phyloP scores from a whole-genome alignment of 257 asterid genomes.

The Solanum appendiculatum region DNA sequence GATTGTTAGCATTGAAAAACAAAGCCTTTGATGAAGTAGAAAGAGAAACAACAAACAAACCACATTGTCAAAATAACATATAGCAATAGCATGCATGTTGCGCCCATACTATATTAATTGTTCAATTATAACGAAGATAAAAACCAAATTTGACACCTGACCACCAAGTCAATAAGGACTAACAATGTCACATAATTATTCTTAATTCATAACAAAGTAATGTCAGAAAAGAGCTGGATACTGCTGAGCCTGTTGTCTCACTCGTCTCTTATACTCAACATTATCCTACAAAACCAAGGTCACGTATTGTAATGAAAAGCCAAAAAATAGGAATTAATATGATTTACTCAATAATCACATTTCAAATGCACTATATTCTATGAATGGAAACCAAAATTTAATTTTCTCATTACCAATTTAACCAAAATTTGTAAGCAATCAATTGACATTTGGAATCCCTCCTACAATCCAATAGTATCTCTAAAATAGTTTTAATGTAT shows the following conservation, averaged over 20 bases:
- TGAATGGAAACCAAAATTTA: neutral
- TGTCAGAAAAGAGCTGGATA: slow-evolving; percentile 13
- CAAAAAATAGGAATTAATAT: neutral
- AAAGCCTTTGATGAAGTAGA: neutral
- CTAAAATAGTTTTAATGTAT: neutral
- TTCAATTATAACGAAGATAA: neutral
- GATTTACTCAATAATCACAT: neutral
- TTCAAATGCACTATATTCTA: neutral
- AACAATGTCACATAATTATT: neutral
- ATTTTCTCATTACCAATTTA: neutral
- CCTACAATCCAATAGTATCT: neutral
- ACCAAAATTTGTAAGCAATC: neutral
- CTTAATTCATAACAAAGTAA: neutral
- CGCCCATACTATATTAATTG: neutral
- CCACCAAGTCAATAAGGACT: neutral
- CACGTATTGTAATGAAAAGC: neutral
- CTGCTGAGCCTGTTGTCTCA: slow-evolving; percentile 28
- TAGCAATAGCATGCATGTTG: neutral
- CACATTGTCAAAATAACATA: neutral
- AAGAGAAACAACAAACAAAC: neutral
- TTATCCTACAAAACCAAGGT: slow-evolving; percentile 15
- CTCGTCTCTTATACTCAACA: slow-evolving; percentile 23
- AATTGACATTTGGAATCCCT: neutral
- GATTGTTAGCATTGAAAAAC: neutral
- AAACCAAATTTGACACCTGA: neutral